A percentile compares a stretch with the other conserved stretches of the same genome.
Evolutionary conservation across 176 grass and related monocot species (phyloP).

Genomic region (Zea mays): DNA sequence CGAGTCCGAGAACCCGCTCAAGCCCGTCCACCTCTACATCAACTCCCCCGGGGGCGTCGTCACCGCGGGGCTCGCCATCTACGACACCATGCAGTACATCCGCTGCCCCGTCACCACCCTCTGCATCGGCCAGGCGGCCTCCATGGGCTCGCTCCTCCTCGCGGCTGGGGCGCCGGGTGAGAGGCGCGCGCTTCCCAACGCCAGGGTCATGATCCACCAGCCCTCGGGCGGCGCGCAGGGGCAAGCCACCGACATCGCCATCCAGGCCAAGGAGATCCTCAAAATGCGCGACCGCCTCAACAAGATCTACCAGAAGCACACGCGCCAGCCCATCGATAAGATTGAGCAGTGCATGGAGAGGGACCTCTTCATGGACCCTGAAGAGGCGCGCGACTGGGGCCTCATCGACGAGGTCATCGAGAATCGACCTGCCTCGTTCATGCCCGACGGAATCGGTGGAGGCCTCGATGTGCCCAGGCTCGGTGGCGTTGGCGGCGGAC

Average conservation of each 20-base stretch:
- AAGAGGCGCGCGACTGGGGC: slow-evolving; percentile 81
- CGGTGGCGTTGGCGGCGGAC: slow-evolving; percentile 22
- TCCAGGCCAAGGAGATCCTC: slow-evolving; percentile 94
- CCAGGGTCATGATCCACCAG: slow-evolving; percentile 95
- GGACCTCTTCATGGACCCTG: slow-evolving; percentile 85
- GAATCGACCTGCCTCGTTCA: slow-evolving; percentile 54
- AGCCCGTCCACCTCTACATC: slow-evolving; percentile 92
- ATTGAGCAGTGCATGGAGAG: slow-evolving; percentile 88
- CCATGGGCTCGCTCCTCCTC: slow-evolving; percentile 92
- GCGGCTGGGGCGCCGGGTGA: slow-evolving; percentile 80
- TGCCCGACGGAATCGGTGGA: slow-evolving; percentile 47
- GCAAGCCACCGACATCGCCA: slow-evolving; percentile 71
- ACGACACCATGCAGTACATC: slow-evolving; percentile 97
- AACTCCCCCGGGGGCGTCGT: slow-evolving; percentile 78
- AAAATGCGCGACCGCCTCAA: slow-evolving; percentile 82
- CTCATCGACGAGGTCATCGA: slow-evolving; percentile 93
- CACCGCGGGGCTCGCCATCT: slow-evolving; percentile 85
- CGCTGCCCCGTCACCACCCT: slow-evolving; percentile 80
- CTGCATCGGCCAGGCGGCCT: slow-evolving; percentile 90
- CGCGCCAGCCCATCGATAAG: slow-evolving; percentile 46
- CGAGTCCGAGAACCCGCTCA: slow-evolving; percentile 91
- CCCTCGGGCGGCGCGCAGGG: slow-evolving; percentile 80
- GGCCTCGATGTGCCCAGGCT: slow-evolving; percentile 33
- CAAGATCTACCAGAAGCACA: slow-evolving; percentile 85
- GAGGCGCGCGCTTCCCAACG: slow-evolving; percentile 83